phyloP scores from a whole-genome alignment of 768 basidiomycete species.

The Chlorophyllum brunneum region DNA sequence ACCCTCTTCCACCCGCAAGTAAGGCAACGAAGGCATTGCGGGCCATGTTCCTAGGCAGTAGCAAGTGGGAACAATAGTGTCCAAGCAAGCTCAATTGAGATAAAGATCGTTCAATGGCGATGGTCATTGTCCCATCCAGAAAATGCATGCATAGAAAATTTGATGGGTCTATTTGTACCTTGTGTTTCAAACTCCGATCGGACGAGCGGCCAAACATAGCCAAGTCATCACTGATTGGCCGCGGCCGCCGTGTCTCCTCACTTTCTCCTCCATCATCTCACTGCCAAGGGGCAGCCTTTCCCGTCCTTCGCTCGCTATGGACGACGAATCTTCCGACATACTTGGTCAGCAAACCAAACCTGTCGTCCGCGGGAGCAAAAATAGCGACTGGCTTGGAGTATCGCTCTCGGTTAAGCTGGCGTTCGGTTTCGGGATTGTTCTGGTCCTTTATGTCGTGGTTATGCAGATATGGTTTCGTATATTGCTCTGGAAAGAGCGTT shows the following conservation, averaged over 20 bases:
- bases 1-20: slow-evolving; percentile 73
- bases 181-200: slow-evolving; percentile 16
- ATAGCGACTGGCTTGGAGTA: slow-evolving; percentile 28
- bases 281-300: slow-evolving; percentile 26
- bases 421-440: slow-evolving; percentile 31
- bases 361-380: slow-evolving; percentile 22
- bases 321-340: slow-evolving; percentile 68
- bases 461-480: slow-evolving; percentile 41
- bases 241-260: slow-evolving; percentile 23
- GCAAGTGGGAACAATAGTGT: slow-evolving; percentile 47
- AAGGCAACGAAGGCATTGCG: slow-evolving; percentile 73
- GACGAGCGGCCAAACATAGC: slow-evolving; percentile 21
- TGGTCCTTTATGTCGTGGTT: slow-evolving; percentile 32
- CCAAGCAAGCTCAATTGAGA: slow-evolving; percentile 13
- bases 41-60: slow-evolving; percentile 76
- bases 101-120: not conserved
- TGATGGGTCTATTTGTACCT: slow-evolving; percentile 14
- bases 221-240: slow-evolving; percentile 30
- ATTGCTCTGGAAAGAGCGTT: slow-evolving; percentile 57
- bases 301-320: slow-evolving; percentile 41
- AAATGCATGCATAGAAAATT: not conserved
- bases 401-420: slow-evolving; percentile 38
- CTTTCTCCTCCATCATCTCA: slow-evolving; percentile 34
- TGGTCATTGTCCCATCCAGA: not conserved
- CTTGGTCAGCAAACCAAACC: slow-evolving; percentile 55